phyloP scores from a whole-genome alignment of 495 filamentous ascomycete species.

The Podospora appendiculata region DNA sequence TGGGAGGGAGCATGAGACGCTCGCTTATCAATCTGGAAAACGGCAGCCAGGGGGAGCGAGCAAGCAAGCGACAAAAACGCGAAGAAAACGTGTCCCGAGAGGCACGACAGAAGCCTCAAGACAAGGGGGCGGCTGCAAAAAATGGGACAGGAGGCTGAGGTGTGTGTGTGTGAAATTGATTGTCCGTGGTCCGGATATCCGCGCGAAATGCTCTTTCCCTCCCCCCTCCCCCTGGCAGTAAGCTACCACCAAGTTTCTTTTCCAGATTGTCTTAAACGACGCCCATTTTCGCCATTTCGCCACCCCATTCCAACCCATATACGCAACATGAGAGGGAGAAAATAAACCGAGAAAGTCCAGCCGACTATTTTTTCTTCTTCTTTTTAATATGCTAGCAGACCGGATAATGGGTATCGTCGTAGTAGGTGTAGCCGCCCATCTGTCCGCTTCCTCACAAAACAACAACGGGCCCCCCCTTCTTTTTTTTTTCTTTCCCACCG shows the following conservation, averaged over 20 bases:
- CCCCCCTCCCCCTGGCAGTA: neutral
- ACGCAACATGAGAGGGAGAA: neutral
- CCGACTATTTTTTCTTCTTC: neutral
- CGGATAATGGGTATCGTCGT: neutral
- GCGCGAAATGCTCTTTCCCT: neutral
- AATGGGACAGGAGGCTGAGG: neutral
- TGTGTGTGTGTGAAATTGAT: neutral
- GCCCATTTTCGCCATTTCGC: neutral
- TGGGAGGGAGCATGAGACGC: no score
- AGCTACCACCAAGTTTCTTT: neutral
- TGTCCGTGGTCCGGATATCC: neutral
- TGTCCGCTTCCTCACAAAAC: neutral
- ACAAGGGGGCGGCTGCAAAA: neutral
- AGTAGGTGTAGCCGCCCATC: neutral
- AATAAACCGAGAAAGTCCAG: neutral
- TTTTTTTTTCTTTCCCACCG: neutral
- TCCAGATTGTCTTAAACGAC: neutral
- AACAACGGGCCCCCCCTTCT: neutral
- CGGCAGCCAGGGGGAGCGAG: no score
- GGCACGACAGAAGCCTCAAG: neutral
- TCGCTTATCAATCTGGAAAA: no score
- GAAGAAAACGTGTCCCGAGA: no score
- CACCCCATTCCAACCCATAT: neutral
- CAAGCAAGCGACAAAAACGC: no score
- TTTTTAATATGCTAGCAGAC: neutral